Evolutionary conservation across 176 grass and related monocot genomes (phyloP).

Genomic region (Microstegium vimineum): DNA sequence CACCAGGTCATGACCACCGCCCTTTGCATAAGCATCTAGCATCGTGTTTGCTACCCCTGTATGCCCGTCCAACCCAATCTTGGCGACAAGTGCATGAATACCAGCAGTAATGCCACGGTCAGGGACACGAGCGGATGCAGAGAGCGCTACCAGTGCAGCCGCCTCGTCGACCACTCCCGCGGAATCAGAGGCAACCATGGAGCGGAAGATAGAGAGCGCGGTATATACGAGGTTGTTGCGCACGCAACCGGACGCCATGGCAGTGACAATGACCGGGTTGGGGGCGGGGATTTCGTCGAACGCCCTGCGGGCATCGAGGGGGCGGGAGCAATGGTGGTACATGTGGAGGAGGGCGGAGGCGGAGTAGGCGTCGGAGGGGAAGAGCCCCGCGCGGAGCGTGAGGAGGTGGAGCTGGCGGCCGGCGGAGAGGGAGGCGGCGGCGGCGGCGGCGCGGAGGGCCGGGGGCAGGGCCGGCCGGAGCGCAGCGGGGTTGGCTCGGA

Average conservation of each 20-base stretch:
- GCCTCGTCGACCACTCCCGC: constrained; percentile 45
- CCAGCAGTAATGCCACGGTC: constrained; percentile 27
- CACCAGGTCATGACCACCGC: constrained; percentile 40
- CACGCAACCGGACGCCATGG: constrained; percentile 66
- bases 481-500: constrained; percentile 38
- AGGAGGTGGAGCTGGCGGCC: constrained; percentile 81
- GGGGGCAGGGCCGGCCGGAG: constrained; percentile 51
- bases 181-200: constrained; percentile 38
- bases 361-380: constrained; percentile 55
- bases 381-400: constrained; percentile 52
- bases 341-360: constrained; percentile 76
- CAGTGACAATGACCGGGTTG: constrained; percentile 61
- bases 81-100: constrained; percentile 51
- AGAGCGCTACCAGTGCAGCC: constrained; percentile 53
- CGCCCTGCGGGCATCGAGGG: constrained; percentile 56
- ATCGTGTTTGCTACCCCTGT: constrained; percentile 66
- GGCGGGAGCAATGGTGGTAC: constrained; percentile 62
- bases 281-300: constrained; percentile 67
- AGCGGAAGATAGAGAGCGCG: constrained; percentile 48
- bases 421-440: constrained; percentile 37
- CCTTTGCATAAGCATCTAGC: constrained; percentile 75
- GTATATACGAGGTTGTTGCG: constrained; percentile 46
- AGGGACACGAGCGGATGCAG: constrained; percentile 46
- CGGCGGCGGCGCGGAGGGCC: constrained; percentile 54
- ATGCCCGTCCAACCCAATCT: constrained; percentile 47